These are phyloP conservation scores for Chrysosphaeria jannelii DNA, from an alignment of 2,329 filamentous ascomycete genomes.

Conservation along the genomic window DNA sequence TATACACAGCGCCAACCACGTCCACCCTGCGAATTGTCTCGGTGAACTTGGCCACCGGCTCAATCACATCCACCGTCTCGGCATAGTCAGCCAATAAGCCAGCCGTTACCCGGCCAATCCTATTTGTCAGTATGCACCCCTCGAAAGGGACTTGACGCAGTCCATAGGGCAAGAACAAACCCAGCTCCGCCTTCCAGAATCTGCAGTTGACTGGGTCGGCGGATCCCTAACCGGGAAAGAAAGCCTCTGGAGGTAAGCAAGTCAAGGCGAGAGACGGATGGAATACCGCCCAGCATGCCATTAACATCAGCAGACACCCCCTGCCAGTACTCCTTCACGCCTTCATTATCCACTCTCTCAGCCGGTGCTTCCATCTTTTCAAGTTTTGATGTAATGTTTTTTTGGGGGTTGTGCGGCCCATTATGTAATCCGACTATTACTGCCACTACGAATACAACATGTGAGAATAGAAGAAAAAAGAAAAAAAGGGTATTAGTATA, in stretches of 20 bases:
- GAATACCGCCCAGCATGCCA: slow-evolving; percentile 53
- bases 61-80: slow-evolving; percentile 50
- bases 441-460: too few species aligned
- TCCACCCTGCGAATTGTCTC: slow-evolving; percentile 22
- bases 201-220: slow-evolving; percentile 7
- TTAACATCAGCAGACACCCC: slow-evolving; percentile 16
- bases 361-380: too few species aligned
- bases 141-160: neutral
- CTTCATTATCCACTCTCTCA: slow-evolving; percentile 10
- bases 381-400: too few species aligned
- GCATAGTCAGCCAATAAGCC: slow-evolving; percentile 43
- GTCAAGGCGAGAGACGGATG: slow-evolving; percentile 36
- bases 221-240: slow-evolving; percentile 32
- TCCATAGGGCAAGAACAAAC: slow-evolving; percentile 7
- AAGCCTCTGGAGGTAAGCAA: slow-evolving; percentile 41
- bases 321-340: slow-evolving; percentile 17
- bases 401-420: too few species aligned
- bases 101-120: slow-evolving; percentile 59
- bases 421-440: too few species aligned
- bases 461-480: too few species aligned
- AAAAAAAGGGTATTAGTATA: too few species aligned
- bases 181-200: slow-evolving; percentile 14
- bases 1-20: slow-evolving; percentile 33
- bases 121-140: slow-evolving; percentile 6
- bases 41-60: slow-evolving; percentile 64